Evolutionary conservation across 805 yeast genomes (phyloP).

Genomic region (Jamesozyma spencerorum): DNA sequence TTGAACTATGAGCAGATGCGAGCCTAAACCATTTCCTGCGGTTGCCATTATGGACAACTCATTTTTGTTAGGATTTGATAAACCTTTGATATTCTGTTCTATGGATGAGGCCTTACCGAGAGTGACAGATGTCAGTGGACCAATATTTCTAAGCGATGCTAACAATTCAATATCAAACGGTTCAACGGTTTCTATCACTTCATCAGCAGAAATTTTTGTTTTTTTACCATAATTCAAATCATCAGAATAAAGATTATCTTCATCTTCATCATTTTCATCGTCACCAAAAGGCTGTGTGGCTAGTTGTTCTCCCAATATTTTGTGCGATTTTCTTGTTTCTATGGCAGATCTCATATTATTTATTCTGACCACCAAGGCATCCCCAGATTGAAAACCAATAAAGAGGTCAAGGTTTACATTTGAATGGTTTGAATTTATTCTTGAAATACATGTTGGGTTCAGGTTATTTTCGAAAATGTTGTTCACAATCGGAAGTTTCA

Average conservation of each 20-base stretch:
- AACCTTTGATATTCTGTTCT: slow-evolving; percentile 47
- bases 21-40: slow-evolving; percentile 51
- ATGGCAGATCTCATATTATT: slow-evolving; percentile 24
- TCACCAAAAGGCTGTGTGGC: slow-evolving; percentile 16
- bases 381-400: slow-evolving; percentile 52
- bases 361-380: slow-evolving; percentile 39
- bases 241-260: slow-evolving; percentile 25
- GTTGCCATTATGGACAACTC: slow-evolving; percentile 64
- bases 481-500: slow-evolving; percentile 25
- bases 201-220: slow-evolving; percentile 8
- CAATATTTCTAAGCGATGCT: slow-evolving; percentile 54
- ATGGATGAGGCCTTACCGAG: slow-evolving; percentile 48
- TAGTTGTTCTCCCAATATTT: slow-evolving; percentile 38
- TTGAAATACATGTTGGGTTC: slow-evolving; percentile 23
- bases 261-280: slow-evolving; percentile 30
- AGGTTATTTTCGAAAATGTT: slow-evolving; percentile 21
- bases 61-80: slow-evolving; percentile 55
- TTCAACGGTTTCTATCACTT: slow-evolving; percentile 18
- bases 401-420: slow-evolving; percentile 40
- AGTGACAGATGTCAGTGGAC: slow-evolving; percentile 65
- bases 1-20: slow-evolving; percentile 51
- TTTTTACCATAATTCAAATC: slow-evolving; percentile 14
- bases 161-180: slow-evolving; percentile 36
- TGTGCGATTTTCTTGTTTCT: slow-evolving; percentile 32
- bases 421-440: slow-evolving; percentile 18